Conservation (phyloP, 345 rosid genomes). For the Salix arbutifolia region DNA sequence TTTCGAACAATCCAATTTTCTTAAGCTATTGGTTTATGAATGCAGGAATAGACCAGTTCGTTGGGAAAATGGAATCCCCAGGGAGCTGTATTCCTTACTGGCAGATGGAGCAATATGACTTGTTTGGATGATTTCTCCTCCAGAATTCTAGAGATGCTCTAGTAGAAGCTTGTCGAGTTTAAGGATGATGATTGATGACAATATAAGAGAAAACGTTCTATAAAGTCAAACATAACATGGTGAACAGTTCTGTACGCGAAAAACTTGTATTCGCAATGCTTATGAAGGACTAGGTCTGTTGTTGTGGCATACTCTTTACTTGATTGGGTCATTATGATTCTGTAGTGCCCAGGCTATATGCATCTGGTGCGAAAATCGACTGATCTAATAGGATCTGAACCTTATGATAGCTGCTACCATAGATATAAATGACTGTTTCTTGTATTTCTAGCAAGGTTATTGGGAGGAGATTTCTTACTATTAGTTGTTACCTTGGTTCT, state of each 20-base stretch:
- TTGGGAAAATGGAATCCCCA: slow-evolving; percentile 31
- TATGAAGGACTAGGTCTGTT: neutral
- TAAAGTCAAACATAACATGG: neutral
- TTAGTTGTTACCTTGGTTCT: neutral
- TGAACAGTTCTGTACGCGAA: neutral
- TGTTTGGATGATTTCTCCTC: slow-evolving; percentile 14
- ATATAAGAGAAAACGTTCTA: neutral
- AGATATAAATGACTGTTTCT: neutral
- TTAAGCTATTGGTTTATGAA: neutral
- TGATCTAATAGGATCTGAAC: neutral
- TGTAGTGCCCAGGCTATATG: neutral
- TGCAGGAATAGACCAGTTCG: slow-evolving; percentile 51
- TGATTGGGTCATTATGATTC: neutral
- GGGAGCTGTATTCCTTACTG: slow-evolving; percentile 19
- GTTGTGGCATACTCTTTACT: neutral
- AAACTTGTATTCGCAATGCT: neutral
- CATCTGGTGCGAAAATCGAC: neutral
- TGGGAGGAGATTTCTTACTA: neutral
- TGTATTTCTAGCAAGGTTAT: neutral
- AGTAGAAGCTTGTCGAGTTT: neutral
- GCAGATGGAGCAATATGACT: slow-evolving; percentile 21
- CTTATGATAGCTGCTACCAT: neutral
- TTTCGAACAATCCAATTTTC: neutral
- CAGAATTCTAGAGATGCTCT: neutral
- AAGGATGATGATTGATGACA: neutral